Evolutionary conservation across 768 basidiomycete genomes (phyloP).

Genomic region (Gloeopeniophorella convolvens): DNA sequence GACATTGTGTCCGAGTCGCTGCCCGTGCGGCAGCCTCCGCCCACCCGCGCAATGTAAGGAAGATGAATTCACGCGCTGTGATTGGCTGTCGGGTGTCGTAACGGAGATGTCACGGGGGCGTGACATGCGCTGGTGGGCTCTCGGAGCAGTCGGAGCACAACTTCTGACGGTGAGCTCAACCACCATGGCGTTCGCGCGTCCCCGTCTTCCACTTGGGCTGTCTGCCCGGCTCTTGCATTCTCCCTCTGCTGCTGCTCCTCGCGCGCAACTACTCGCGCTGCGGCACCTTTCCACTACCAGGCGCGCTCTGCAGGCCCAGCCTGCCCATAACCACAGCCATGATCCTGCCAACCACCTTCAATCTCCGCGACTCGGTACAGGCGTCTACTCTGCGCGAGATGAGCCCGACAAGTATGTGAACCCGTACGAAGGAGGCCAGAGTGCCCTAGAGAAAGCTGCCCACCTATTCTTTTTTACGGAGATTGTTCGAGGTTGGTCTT

Average conservation of each 20-base stretch:
- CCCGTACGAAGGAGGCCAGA: slow-evolving; percentile 72
- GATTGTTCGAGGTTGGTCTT: slow-evolving; percentile 84
- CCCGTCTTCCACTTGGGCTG: slow-evolving; percentile 45
- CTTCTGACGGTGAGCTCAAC: slow-evolving; percentile 36
- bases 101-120: slow-evolving; percentile 17
- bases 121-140: not conserved
- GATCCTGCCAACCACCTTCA: slow-evolving; percentile 24
- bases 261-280: slow-evolving; percentile 35
- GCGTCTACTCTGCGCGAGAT: slow-evolving; percentile 30
- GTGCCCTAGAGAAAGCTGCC: slow-evolving; percentile 93
- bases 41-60: not conserved
- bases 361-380: slow-evolving; percentile 31
- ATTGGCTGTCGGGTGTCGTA: slow-evolving; percentile 38
- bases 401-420: slow-evolving; percentile 50
- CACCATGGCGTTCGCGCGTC: slow-evolving; percentile 54
- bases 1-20: slow-evolving; percentile 36
- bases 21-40: slow-evolving; percentile 3
- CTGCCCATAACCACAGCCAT: slow-evolving; percentile 12
- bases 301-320: slow-evolving; percentile 21
- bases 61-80: slow-evolving; percentile 29
- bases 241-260: slow-evolving; percentile 24
- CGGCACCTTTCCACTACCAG: slow-evolving; percentile 43
- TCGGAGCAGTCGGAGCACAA: slow-evolving; percentile 14
- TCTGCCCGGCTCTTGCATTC: slow-evolving; percentile 38
- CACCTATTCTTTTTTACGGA: slow-evolving; percentile 99